Evolutionary conservation across 2,329 filamentous ascomycete genomes (phyloP).

Genomic region (Byssoonygena ceratinophila): DNA sequence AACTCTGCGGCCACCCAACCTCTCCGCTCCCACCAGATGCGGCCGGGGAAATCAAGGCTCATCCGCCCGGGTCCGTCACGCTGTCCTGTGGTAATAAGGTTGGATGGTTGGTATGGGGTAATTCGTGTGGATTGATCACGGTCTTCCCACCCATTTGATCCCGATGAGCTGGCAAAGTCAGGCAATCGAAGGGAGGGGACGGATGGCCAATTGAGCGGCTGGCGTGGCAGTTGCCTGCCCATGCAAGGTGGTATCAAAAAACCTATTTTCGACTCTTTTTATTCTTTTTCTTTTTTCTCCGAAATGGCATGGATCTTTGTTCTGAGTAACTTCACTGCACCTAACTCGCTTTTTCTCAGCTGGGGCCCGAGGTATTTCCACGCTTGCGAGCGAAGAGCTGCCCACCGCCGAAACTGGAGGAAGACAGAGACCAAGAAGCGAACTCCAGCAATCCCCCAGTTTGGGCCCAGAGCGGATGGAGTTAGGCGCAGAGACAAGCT

Average conservation of each 20-base stretch:
- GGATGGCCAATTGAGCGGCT: background rate
- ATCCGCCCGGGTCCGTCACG: background rate
- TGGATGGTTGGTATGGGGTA: background rate
- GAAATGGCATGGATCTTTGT: background rate
- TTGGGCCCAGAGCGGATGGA: background rate
- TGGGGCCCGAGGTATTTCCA: background rate
- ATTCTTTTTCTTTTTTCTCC: conserved; percentile 2
- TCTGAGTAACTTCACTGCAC: background rate
- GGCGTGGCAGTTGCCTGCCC: conserved; percentile 2
- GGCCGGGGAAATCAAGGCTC: background rate
- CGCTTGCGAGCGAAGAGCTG: background rate
- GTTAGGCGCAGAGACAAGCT: conserved; percentile 4
- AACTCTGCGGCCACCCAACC: background rate
- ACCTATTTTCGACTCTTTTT: background rate
- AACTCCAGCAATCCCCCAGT: background rate
- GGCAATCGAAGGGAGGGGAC: background rate
- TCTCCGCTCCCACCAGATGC: background rate
- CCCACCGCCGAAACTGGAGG: background rate
- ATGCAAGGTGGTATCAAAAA: conserved; percentile 8
- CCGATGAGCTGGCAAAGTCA: conserved; percentile 7
- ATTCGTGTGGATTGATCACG: background rate
- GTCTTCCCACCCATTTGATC: background rate
- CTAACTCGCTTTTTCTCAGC: background rate
- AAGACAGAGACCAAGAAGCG: background rate
- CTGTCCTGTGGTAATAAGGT: background rate